A percentile compares a stretch with the other conserved stretches of the same genome.
These are phyloP conservation scores for Spirogloea muscicola DNA, from an alignment of 139 green algal species.

Conservation along the genomic window DNA sequence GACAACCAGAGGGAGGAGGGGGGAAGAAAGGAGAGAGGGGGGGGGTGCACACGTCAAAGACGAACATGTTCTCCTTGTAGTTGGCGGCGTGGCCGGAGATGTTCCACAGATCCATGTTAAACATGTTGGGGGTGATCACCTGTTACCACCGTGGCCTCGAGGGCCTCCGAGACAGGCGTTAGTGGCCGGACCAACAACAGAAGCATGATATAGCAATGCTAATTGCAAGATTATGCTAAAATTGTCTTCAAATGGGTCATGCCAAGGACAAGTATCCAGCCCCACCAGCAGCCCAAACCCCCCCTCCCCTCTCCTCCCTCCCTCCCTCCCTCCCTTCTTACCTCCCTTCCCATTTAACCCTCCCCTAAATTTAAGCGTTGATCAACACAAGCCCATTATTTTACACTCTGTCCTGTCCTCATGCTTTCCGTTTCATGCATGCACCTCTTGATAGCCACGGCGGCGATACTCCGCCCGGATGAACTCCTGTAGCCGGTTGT, in stretches of 20 bases:
- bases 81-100: conserved; percentile 91
- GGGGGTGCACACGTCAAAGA: conserved; percentile 71
- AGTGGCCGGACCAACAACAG: too few species aligned
- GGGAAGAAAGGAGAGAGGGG: too few species aligned
- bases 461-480: conserved; percentile 93
- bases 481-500: conserved; percentile 84
- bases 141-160: too few species aligned
- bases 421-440: not conserved
- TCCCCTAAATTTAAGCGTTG: not conserved
- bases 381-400: not conserved
- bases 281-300: not conserved
- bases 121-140: conserved; percentile 96
- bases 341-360: not conserved
- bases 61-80: conserved; percentile 99
- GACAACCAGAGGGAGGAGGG: too few species aligned
- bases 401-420: not conserved
- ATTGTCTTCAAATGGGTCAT: too few species aligned
- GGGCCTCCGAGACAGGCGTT: too few species aligned
- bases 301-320: not conserved
- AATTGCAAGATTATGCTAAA: too few species aligned
- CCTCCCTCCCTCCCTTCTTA: not conserved
- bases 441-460: conserved; percentile 89
- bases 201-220: too few species aligned
- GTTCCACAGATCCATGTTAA: conserved; percentile 97
- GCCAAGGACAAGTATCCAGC: too few species aligned